Evolutionary conservation across 2,329 filamentous ascomycete species (phyloP), one percentile per base, ranked within the genome.

Genomic region (Reticulascus tulasneorum): DNA sequence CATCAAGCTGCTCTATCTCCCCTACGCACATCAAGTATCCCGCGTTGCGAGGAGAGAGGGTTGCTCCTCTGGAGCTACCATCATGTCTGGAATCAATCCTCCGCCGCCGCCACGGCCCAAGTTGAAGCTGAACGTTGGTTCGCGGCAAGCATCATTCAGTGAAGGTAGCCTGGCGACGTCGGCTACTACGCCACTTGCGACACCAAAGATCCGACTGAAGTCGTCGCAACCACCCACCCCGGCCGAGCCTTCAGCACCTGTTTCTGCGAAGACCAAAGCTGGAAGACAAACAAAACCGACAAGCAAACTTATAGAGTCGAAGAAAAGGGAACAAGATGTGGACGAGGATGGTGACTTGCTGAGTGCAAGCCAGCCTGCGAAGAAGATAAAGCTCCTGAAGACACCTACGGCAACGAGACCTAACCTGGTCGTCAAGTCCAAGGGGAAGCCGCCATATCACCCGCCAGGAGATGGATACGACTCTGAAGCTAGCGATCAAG

Each of bases 381-480:
- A 75, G 41, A 77, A 73, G 52, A 73, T 79, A 37, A 80, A 75
- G 54, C 65, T 77, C 29, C 58, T 62, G 26, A 52, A 55, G 29
- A 59, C 33, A 32, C 70, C 57, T 30, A 49, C 48, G 18, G 42
- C 46, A 23, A 38, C 43, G 45, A 47, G 40, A 49, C 52, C 36
- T 47, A 42, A 38, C 58, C 65, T 67, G 15, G 60, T 66, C 29
- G 56, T 86, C 38, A 83, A 80, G 51, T 69, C 78, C 31, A 79
- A 82, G 49, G 83, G 82, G n/a, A 75, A 79, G 45, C 71, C 77
- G 2, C 83, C 86, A 7, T 68, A 75, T 21, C 77, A 86, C 45
- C 80, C 81, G 6, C 76, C 79, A 2, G 93, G 93, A 33, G 88
- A 94, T 37, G 93, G 91, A 7, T 98, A 97, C 62, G 93, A 98